These are phyloP conservation scores for Gamarada debralockiae DNA, from an alignment of 495 filamentous ascomycete species.

Conservation along the genomic window DNA sequence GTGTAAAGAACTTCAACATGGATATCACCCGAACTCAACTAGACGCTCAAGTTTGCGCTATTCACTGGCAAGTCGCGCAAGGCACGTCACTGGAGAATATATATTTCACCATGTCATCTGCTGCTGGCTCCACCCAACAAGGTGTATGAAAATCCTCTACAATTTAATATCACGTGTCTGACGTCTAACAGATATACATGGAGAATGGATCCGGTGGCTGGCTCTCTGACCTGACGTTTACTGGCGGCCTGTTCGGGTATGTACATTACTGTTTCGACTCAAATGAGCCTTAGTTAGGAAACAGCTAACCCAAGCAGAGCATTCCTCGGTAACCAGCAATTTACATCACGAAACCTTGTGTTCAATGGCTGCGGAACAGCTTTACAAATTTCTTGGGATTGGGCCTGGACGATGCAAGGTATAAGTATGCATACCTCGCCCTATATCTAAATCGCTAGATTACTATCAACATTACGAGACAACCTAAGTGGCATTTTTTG, in stretches of 20 bases:
- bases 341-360: slow-evolving; percentile 57
- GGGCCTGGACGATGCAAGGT: slow-evolving; percentile 43
- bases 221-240: slow-evolving; percentile 59
- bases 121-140: slow-evolving; percentile 63
- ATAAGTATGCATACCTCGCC: no score
- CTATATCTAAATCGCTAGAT: no score
- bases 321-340: slow-evolving; percentile 1
- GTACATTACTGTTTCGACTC: no score
- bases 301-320: no score
- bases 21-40: slow-evolving; percentile 69
- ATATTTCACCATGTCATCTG: slow-evolving; percentile 62
- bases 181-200: not conserved
- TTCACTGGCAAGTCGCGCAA: slow-evolving; percentile 78
- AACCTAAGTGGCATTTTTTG: no score
- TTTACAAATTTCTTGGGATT: slow-evolving; percentile 49
- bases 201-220: slow-evolving; percentile 62
- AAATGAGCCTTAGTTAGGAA: no score
- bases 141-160: slow-evolving; percentile 40
- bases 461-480: no score
- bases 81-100: slow-evolving; percentile 75
- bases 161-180: slow-evolving; percentile 29
- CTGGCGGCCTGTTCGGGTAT: slow-evolving; percentile 66
- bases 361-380: slow-evolving; percentile 52
- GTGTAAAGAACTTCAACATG: slow-evolving; percentile 89
- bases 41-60: slow-evolving; percentile 32